Percentiles rank a stretch among this genome's conserved stretches.
Conservation (phyloP, 2,329 filamentous ascomycete genomes). For the Ophiostoma fasciatum region DNA sequence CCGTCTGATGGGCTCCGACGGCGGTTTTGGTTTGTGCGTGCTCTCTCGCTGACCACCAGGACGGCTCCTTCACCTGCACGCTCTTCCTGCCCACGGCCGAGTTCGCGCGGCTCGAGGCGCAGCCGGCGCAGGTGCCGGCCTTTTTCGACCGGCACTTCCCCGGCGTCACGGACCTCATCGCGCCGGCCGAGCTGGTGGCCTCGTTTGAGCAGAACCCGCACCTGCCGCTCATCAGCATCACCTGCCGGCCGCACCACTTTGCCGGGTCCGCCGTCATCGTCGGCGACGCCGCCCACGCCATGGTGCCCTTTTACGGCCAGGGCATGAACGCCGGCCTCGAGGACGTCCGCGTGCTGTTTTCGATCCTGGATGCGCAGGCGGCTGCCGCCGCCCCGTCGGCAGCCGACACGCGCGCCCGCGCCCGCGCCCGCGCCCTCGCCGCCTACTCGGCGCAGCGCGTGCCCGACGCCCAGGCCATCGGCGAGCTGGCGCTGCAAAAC, state of each 20-base stretch:
- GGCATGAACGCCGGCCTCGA: conserved; percentile 96
- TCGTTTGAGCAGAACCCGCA: conserved; percentile 78
- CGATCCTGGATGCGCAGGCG: conserved; percentile 56
- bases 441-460: conserved; percentile 63
- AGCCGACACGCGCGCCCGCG: conserved; percentile 46
- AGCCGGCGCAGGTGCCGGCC: conserved; percentile 41
- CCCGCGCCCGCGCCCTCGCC: conserved; percentile 56
- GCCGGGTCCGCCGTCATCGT: conserved; percentile 64
- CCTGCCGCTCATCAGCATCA: conserved; percentile 83
- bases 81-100: conserved; percentile 67
- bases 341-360: conserved; percentile 80
- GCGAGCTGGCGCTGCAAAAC: conserved; percentile 79
- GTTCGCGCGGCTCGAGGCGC: conserved; percentile 52
- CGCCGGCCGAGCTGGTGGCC: conserved; percentile 48
- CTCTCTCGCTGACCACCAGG: conserved; percentile 34
- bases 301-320: conserved; percentile 97
- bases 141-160: conserved; percentile 83
- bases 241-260: conserved; percentile 80
- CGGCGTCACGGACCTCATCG: conserved; percentile 61
- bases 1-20: too few species aligned
- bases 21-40: too few species aligned
- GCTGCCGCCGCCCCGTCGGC: conserved; percentile 39
- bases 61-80: conserved; percentile 89
- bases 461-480: conserved; percentile 76
- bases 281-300: conserved; percentile 90